These are phyloP conservation scores for Ophiostoma triangulosporum DNA, from an alignment of 2,329 filamentous ascomycete species.

Conservation along the genomic window DNA sequence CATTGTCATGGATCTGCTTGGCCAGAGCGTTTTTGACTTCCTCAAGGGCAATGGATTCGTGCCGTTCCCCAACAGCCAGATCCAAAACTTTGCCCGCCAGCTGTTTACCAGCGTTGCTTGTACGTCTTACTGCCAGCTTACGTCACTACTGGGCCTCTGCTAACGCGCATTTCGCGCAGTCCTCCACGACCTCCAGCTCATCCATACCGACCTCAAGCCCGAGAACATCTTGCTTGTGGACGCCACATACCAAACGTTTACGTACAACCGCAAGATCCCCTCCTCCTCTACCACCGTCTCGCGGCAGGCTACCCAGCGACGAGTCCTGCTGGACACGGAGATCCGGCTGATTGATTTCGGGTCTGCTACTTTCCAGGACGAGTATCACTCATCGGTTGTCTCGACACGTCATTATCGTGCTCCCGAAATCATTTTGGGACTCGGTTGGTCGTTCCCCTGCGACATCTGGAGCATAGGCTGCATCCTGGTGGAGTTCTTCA, in stretches of 20 bases:
- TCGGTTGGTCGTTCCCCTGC: conserved; percentile 59
- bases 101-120: conserved; percentile 96
- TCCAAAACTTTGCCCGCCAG: conserved; percentile 91
- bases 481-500: conserved; percentile 59
- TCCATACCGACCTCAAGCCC: conserved; percentile 72
- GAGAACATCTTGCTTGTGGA: conserved; percentile 58
- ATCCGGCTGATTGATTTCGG: conserved; percentile 60
- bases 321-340: conserved; percentile 53
- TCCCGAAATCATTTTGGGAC: conserved; percentile 55
- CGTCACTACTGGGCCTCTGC: background rate
- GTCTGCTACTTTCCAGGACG: conserved; percentile 58
- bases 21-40: conserved; percentile 97
- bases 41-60: conserved; percentile 91
- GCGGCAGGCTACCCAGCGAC: conserved; percentile 48
- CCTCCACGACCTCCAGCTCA: conserved; percentile 90
- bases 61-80: conserved; percentile 95
- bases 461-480: conserved; percentile 66
- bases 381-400: conserved; percentile 59
- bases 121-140: conserved; percentile 43
- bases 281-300: conserved; percentile 48
- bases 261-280: conserved; percentile 55
- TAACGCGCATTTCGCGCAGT: conserved; percentile 35
- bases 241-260: conserved; percentile 54
- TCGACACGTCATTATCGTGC: conserved; percentile 58
- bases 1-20: conserved; percentile 62